Conservation (phyloP, 257 asterid genomes). For the Anisodus tanguticus region DNA sequence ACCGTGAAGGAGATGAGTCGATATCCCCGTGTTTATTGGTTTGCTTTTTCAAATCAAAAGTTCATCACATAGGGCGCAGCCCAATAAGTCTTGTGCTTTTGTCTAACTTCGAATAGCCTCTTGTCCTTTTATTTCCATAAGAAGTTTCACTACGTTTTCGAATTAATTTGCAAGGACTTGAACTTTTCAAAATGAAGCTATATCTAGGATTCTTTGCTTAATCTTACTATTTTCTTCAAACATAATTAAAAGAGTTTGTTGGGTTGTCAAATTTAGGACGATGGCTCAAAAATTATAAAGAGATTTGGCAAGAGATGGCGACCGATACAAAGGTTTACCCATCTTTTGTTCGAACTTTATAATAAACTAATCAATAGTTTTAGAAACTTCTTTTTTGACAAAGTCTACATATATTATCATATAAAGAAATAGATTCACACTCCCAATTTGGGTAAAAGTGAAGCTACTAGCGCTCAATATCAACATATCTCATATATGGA, state of each 20-base stretch:
- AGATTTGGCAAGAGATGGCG: background rate
- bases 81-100: conserved; percentile 35
- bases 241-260: no score
- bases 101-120: background rate
- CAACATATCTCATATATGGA: no score
- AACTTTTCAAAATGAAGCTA: background rate
- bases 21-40: no score
- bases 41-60: background rate
- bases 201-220: background rate
- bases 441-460: no score
- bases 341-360: no score
- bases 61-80: conserved; percentile 34
- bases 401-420: background rate
- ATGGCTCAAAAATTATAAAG: background rate
- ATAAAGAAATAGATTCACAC: background rate
- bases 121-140: background rate
- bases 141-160: background rate
- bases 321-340: no score
- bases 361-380: background rate
- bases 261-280: background rate
- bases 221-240: background rate
- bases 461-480: no score
- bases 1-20: no score
- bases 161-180: background rate
- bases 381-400: background rate